Base-by-base conservation (phyloP, 805 yeast species). In the Saccharomycopsis schoenii region DNA sequence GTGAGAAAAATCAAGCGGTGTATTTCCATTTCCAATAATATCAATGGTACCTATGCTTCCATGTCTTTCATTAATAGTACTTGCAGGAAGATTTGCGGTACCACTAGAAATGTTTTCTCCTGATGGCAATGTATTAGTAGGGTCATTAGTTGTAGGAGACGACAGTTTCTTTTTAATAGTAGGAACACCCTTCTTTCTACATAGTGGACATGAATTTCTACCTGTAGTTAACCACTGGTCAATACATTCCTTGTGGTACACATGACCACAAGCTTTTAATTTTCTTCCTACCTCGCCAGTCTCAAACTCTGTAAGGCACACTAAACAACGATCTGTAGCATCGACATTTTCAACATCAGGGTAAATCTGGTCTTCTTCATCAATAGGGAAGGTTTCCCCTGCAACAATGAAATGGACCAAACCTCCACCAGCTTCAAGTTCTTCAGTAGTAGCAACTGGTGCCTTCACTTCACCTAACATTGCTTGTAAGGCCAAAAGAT, bases 141-240 rank as follows among this genome's bases (percentile, higher is more conserved):
- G 2, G 19, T 21, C 34, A 47, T 47, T 15, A 47, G 29, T 24
- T 19, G 52, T 15, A 4, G 34, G 15, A 3, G 52, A 21, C 11
- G 52, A 47, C 15, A 25, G 11, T 17, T 58, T 61, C 57, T 62
- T 62, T 55, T 55, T 58, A 1, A 56, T 59, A 1, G 61, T 62
- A 14, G 64, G 56, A 19, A 75, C 75, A 17, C 82, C 83, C 62
- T 74, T 73, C 4, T 76, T 71, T 55, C 87, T 72, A 65, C 87
- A 83, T 56, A 83, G 70, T 8, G 87, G 87, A 68, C 87, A 83
- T 19, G 79, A 77, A 65, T 83, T 83, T 64, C 79, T 76, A 42
- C 83, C 80, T 11, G 74, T 76, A 29, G 74, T 63, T 11, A 83
- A 71, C 86, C 87, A 83, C 61, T 77, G 77, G 66, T 83, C 88